These are phyloP conservation scores for Fragosphaeria purpurea DNA, from an alignment of 2,329 filamentous ascomycete species.

Conservation along the genomic window DNA sequence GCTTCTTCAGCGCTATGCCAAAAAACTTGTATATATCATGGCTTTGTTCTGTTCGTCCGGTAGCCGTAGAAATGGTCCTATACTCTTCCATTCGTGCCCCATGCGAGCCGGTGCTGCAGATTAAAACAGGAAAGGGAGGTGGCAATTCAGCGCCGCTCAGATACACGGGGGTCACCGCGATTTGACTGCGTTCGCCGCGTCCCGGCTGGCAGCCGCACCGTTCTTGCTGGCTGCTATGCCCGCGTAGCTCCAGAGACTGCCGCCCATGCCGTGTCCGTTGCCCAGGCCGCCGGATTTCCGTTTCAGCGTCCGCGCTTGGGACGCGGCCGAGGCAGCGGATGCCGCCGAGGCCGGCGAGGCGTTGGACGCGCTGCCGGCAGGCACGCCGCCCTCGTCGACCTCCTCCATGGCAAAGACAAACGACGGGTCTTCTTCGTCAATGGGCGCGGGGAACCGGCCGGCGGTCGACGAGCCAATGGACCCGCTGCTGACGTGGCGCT, in stretches of 20 bases:
- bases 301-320: conserved; percentile 9
- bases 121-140: too few relatives aligned
- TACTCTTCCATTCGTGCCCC: too few relatives aligned
- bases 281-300: conserved; percentile 7
- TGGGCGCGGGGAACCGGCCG: conserved; percentile 52
- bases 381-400: conserved; percentile 33
- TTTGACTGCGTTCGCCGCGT: background rate
- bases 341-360: too few relatives aligned
- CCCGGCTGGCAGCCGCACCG: background rate
- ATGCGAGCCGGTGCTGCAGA: too few relatives aligned
- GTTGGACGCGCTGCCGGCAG: too few relatives aligned
- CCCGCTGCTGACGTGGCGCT: conserved; percentile 50
- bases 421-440: conserved; percentile 54
- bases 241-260: conserved; percentile 24
- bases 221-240: conserved; percentile 16
- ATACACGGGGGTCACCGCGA: too few relatives aligned
- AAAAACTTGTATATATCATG: too few relatives aligned
- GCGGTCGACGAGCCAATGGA: conserved; percentile 45
- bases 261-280: conserved; percentile 11
- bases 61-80: too few relatives aligned
- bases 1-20: too few relatives aligned
- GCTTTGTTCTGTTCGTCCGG: too few relatives aligned
- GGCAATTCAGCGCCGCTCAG: too few relatives aligned
- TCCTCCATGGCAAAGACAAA: conserved; percentile 60
- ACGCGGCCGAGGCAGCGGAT: conserved; percentile 20